Percentiles rank a stretch among this genome's conserved stretches.
Evolutionary conservation across 2,329 filamentous ascomycete species (phyloP).

Genomic region (Fusarium haematococcum): DNA sequence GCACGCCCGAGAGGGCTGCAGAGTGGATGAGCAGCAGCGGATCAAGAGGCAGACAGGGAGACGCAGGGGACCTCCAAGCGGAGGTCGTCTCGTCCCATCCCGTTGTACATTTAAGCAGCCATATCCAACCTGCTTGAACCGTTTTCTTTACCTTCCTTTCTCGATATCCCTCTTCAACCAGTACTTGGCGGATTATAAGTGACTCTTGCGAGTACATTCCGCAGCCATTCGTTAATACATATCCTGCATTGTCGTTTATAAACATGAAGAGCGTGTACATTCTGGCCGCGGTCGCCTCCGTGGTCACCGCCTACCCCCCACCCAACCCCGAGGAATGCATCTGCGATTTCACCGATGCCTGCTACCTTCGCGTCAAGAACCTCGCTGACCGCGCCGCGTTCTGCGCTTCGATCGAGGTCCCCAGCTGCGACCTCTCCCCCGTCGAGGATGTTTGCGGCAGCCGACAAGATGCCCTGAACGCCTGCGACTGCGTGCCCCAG

Average conservation of each 20-base stretch:
- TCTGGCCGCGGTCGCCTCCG: slow-evolving; percentile 48
- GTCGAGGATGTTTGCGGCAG: neutral
- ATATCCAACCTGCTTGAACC: slow-evolving; percentile 13
- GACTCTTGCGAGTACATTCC: slow-evolving; percentile 37
- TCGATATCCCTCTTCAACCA: slow-evolving; percentile 33
- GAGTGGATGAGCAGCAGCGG: slow-evolving; percentile 1
- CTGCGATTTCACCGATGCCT: slow-evolving; percentile 9
- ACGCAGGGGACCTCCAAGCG: slow-evolving; percentile 9
- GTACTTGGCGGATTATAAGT: slow-evolving; percentile 37
- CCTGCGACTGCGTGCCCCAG: neutral
- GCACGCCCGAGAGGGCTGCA: slow-evolving; percentile 16
- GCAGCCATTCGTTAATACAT: slow-evolving; percentile 44
- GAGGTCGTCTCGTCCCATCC: neutral
- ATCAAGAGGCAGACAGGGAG: slow-evolving; percentile 4
- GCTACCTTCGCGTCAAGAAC: slow-evolving; percentile 6
- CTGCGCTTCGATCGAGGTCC: neutral
- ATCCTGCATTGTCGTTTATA: slow-evolving; percentile 43
- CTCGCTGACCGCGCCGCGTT: fast-evolving
- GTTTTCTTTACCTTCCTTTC: slow-evolving; percentile 19
- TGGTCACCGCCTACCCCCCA: neutral
- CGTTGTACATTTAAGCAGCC: slow-evolving; percentile 39
- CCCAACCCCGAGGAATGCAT: slow-evolving; percentile 3
- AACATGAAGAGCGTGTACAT: slow-evolving; percentile 50
- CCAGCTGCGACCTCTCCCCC: neutral
- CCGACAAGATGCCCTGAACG: neutral